Evolutionary conservation across 2,329 filamentous ascomycete genomes (phyloP), one percentile per base, ranked within the genome.

Genomic region (Acarospora socialis): DNA sequence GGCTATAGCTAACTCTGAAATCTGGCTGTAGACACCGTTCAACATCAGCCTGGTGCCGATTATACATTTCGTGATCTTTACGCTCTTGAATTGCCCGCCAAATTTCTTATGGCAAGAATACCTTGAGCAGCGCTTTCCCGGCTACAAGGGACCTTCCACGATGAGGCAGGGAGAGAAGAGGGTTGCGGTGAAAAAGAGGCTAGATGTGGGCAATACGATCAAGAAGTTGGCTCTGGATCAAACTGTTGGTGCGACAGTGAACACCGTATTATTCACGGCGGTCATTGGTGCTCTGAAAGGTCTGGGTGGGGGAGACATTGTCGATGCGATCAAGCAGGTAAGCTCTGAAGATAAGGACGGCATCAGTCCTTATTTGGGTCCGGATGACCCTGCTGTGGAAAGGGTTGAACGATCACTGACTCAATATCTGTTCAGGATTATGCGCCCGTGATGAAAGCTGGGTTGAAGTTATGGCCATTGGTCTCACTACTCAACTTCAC

Each of bases 101-200:
- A 94, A 94, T 56, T 81, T 83, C 49, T 51, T 81, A 46, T 93
- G 83, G 84, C 84, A 92, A 63, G 67, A 72, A 23, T 81, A 69
- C 49, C 66, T 93, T 32, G 84, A 93, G 55, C 60, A 67, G 4
- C 56, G 63, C 3, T 92, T 83, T 48, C 84, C 84, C 0, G 76
- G 77, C 1, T 68, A 70, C 43, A 65, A 52, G 55, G n/a, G n/a
- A n/a, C n/a, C n/a, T n/a, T n/a, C n/a, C n/a, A n/a, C n/a, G n/a
- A n/a, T n/a, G n/a, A n/a, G 27, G 12, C 15, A 14, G 12, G 9
- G 22, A 41, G 41, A 25, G 41, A 42, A 7, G 43, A 40, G 20
- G 26, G 29, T 7, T 21, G 35, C 19, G 20, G 37, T 22, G 5
- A 35, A 38, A 14, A 15, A 31, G 42, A 45, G 46, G 21, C 38